Percentiles rank a stretch among this genome's conserved stretches.
These are phyloP conservation scores for Leccinum subtestaceum DNA, from an alignment of 768 basidiomycete species.

Conservation along the genomic window DNA sequence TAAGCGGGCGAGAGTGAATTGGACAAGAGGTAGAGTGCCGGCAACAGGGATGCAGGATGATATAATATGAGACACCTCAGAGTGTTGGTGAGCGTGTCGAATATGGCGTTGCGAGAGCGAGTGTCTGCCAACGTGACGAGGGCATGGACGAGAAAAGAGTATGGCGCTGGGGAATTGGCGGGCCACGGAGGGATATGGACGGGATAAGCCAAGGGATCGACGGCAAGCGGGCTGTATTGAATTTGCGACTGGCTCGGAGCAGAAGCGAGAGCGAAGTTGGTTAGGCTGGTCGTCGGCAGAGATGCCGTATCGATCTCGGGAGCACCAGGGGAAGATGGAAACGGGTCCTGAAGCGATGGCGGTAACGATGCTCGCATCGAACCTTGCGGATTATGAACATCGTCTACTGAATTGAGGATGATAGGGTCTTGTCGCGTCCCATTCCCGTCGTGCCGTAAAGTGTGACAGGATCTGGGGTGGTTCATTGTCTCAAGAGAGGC, in stretches of 20 bases:
- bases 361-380: slow-evolving; percentile 4
- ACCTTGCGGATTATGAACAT: slow-evolving; percentile 5
- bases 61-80: slow-evolving; percentile 64
- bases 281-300: slow-evolving; percentile 4
- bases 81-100: slow-evolving; percentile 70
- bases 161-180: slow-evolving; percentile 46
- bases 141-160: slow-evolving; percentile 67
- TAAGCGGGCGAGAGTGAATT: slow-evolving; percentile 80
- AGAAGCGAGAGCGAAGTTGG: slow-evolving; percentile 14
- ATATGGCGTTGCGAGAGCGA: slow-evolving; percentile 67
- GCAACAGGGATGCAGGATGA: slow-evolving; percentile 66
- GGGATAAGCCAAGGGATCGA: slow-evolving; percentile 50
- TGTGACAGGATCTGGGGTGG: background rate
- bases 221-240: slow-evolving; percentile 31
- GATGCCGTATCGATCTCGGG: slow-evolving; percentile 9
- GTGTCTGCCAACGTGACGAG: slow-evolving; percentile 61
- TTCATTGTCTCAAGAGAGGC: slow-evolving; percentile 9
- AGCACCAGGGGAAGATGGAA: slow-evolving; percentile 8
- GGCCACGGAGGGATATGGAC: slow-evolving; percentile 44
- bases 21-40: slow-evolving; percentile 79
- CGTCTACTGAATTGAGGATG: slow-evolving; percentile 23
- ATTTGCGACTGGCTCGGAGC: slow-evolving; percentile 25
- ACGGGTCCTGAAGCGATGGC: slow-evolving; percentile 15
- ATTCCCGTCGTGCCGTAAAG: slow-evolving; percentile 23
- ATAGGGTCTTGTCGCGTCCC: slow-evolving; percentile 26